Base-by-base conservation (phyloP, 2,329 filamentous ascomycete genomes). In the Pseudogymnoascus sp. region DNA sequence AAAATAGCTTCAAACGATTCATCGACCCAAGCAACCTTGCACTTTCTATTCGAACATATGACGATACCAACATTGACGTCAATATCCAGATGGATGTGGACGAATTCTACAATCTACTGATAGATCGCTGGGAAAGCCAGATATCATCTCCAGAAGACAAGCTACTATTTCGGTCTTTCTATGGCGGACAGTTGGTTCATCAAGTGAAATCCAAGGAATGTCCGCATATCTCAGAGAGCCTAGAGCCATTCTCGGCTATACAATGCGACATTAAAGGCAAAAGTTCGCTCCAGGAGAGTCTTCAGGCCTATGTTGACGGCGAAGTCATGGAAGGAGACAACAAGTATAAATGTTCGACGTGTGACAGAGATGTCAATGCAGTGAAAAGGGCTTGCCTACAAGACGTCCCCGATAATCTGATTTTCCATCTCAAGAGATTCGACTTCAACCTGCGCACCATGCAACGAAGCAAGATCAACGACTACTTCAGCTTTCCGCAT, bases 271-370 rank as follows among this genome's bases (percentile, higher is more conserved):
- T 99, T 71, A 96, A 96, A 74, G 93, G 93, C 61, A 97, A 97
- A 76, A 81, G 80, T 21, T 89, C 81, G 33, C 82, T 99, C 1
- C 81, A 91, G 70, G 92, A 97, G 68, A 97, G 95, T 71, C 80
- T 99, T 13, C 86, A 92, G 69, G 91, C 93, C n/a, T 97, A 96
- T 73, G 92, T 97, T 11, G 90, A 96, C 72, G 95, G 95, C 3
- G 95, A 99, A 75, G 86, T 95, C 37, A 93, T 99, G 89, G 91
- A 96, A 79, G 95, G 96, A 68, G 92, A 96, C 70, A 97, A 99
- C 79, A 97, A 96, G 77, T 99, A 97, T 79, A 96, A 96, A 68
- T 99, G 95, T 76, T 93, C 92, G 31, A 89, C 86, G 4, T 99
- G 95, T 73, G 90, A 91, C 66, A 85, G 85, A 10, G 89, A 95